A percentile compares a stretch with the other conserved stretches of the same genome.
These are phyloP conservation scores for Fomitopsis pulvina DNA, from an alignment of 768 basidiomycete genomes.

Conservation along the genomic window DNA sequence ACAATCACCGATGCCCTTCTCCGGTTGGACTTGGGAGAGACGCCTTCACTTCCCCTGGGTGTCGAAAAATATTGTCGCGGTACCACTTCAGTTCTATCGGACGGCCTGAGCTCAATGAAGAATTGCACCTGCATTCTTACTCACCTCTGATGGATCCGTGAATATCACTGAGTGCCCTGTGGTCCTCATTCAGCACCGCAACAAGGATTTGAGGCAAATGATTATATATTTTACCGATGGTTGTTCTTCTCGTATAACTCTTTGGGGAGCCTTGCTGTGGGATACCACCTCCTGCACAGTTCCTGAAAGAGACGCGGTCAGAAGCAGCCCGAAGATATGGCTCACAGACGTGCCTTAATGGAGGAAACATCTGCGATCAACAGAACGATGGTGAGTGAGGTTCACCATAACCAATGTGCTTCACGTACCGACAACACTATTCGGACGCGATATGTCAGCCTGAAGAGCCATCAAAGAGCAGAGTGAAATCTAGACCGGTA, in stretches of 20 bases:
- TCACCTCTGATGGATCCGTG: slow-evolving; percentile 65
- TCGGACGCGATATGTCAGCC: slow-evolving; percentile 4
- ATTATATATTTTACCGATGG: slow-evolving; percentile 71
- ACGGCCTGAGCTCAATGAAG: not conserved
- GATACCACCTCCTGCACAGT: slow-evolving; percentile 69
- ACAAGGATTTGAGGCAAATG: too few relatives aligned
- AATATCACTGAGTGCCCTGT: slow-evolving; percentile 81
- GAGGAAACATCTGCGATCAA: slow-evolving; percentile 66
- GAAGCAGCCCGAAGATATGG: not conserved
- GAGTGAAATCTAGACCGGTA: slow-evolving; percentile 48
- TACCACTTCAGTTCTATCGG: slow-evolving; percentile 73
- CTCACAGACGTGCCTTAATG: slow-evolving; percentile 46
- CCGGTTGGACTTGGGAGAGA: too few relatives aligned
- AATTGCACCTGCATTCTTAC: slow-evolving; percentile 3
- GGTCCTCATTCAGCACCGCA: too few relatives aligned
- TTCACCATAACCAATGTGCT: not conserved
- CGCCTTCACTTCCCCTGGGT: not conserved
- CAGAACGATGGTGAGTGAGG: not conserved
- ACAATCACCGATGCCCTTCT: too few relatives aligned
- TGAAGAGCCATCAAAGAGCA: not conserved
- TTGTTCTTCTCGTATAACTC: slow-evolving; percentile 25
- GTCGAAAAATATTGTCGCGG: slow-evolving; percentile 59
- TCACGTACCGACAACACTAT: slow-evolving; percentile 64
- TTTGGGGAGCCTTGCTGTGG: slow-evolving; percentile 21
- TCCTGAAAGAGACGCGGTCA: slow-evolving; percentile 40